phyloP scores from a whole-genome alignment of 345 rosid genomes.

The Melaleuca quinquenervia region DNA sequence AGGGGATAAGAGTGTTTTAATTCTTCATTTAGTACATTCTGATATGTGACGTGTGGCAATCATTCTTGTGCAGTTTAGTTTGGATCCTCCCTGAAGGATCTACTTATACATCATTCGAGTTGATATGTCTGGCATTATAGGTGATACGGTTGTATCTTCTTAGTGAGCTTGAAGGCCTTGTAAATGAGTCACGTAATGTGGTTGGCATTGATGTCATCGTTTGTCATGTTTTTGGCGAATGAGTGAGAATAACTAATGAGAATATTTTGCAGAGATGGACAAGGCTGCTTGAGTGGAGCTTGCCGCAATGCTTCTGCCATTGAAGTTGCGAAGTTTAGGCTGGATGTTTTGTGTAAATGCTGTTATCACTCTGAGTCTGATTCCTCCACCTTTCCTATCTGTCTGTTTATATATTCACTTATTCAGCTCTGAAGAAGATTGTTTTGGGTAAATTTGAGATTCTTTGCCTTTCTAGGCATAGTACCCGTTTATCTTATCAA shows the following conservation, averaged over 20 bases:
- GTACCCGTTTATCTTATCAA: background rate
- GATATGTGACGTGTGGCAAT: background rate
- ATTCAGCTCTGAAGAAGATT: background rate
- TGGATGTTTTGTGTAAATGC: background rate
- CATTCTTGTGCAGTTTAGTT: background rate
- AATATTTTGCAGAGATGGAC: conserved; percentile 7
- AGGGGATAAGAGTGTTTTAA: background rate
- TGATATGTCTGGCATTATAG: background rate
- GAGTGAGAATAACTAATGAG: background rate
- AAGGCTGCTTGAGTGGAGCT: conserved; percentile 9
- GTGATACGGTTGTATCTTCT: background rate
- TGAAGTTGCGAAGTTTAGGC: background rate
- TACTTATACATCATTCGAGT: background rate
- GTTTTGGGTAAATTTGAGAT: background rate
- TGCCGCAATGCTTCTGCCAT: background rate
- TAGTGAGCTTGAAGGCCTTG: background rate
- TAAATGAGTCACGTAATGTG: background rate
- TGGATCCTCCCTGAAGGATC: background rate
- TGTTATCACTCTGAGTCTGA: background rate
- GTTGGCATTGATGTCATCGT: background rate
- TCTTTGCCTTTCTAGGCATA: background rate
- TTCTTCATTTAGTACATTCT: background rate
- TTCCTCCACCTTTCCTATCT: background rate
- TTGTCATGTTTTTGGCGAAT: background rate
- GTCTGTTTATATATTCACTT: background rate